Conservation (phyloP, 208 protist genomes). For the Trichomonas vaginalis region DNA sequence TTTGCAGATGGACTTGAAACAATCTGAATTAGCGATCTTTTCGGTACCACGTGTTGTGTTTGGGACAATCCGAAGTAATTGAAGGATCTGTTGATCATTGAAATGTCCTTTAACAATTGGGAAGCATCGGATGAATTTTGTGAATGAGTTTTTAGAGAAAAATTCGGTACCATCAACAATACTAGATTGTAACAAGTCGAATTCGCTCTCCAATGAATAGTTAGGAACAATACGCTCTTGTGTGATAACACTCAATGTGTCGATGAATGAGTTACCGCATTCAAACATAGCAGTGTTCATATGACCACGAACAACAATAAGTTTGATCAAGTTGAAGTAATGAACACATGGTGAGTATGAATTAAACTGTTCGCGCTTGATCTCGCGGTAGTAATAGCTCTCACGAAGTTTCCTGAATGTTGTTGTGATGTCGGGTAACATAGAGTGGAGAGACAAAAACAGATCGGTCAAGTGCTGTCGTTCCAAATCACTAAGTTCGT, state of each 20-base stretch:
- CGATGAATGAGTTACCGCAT: neutral
- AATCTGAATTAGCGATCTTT: neutral
- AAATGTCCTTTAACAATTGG: neutral
- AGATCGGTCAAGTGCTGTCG: neutral
- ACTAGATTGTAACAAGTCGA: neutral
- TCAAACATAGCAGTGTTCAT: neutral
- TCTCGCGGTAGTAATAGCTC: neutral
- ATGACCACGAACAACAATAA: neutral
- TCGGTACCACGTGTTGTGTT: neutral
- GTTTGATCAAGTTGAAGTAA: neutral
- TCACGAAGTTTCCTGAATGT: neutral
- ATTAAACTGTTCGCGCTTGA: neutral
- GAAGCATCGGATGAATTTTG: neutral
- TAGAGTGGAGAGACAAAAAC: neutral
- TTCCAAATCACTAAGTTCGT: neutral
- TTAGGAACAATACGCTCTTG: neutral
- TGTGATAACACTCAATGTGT: neutral
- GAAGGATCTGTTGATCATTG: neutral
- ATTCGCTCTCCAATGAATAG: neutral
- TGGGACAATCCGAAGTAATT: neutral
- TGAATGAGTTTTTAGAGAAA: neutral
- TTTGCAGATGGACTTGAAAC: neutral
- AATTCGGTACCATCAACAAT: neutral
- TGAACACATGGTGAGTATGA: neutral
- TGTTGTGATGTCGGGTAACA: neutral